Evolutionary conservation across 129 eudicot species (phyloP), one percentile per base, ranked within the genome.

Genomic region (Flaveria trinervia): DNA sequence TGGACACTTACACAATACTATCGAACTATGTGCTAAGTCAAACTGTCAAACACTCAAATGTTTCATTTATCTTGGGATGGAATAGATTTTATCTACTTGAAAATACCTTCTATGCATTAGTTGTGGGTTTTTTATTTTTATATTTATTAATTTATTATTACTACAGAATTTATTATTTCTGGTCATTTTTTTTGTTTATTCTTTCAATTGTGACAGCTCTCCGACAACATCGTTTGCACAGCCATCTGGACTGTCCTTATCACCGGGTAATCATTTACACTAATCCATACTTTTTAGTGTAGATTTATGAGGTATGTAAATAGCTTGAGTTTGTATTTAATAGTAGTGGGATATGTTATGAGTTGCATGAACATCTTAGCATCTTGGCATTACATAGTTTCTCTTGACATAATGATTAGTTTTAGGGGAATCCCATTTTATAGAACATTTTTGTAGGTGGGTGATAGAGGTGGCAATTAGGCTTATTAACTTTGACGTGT

Each of bases 201-300:
- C 22, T 50, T 22, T 56, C 20, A 82, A 73, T 64, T 74, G 76
- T 41, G 57, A 77, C 78, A 94, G 99, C 88, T 83, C 97, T 61
- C 45, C 52, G 66, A 94, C 81, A 86, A 90, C 99, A 61, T 91
- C 99, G n/a, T 94, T 85, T 87, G 99, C 99, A 13, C 99, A 94
- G 78, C 99, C 99, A 81, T 94, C 99, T 52, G 99, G 99, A 77
- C 86, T 94, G 57, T 87, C 99, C 2, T 79, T 94, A 76, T 94
- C 99, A 18, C 89, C 84, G 12, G 97, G 99, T 94, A 93, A 41
- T 52, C 28, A 70, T 30, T 68, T 59, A 56, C 62, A 41, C 36
- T 46, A 48, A 61, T 28, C 49, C 66, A 11, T 26, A 57, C 70
- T 14, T 41, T 45, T 41, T 43, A 25, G 28, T 54, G 33, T 48